Percentiles rank a stretch among this genome's conserved stretches.
Evolutionary conservation across 179 eudicot genomes (phyloP).

Genomic region (Dionaea muscipula): DNA sequence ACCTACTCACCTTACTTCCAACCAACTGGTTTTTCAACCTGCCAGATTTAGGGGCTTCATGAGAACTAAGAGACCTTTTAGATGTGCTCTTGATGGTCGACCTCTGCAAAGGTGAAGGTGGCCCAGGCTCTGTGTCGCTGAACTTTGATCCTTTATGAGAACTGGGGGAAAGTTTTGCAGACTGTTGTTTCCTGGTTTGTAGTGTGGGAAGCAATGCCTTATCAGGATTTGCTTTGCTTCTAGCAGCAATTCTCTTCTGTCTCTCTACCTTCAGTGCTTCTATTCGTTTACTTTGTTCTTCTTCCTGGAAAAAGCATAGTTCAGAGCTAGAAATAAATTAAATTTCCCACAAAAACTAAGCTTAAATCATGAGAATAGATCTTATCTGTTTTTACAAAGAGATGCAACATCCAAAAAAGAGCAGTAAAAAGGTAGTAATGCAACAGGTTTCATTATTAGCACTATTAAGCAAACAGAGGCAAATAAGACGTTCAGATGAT

Average conservation of each 20-base stretch:
- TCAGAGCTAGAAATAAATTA: no score
- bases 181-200: conserved; percentile 33
- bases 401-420: neutral
- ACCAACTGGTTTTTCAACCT: conserved; percentile 25
- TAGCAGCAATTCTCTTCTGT: conserved; percentile 86
- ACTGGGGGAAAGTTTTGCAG: conserved; percentile 49
- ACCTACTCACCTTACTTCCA: conserved; percentile 55
- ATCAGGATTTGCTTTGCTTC: conserved; percentile 35
- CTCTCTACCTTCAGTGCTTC: conserved; percentile 77
- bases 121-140: conserved; percentile 80
- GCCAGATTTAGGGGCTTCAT: conserved; percentile 38
- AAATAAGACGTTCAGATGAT: neutral
- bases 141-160: conserved; percentile 76
- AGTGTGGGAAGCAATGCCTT: conserved; percentile 32
- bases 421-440: neutral
- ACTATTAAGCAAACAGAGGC: neutral
- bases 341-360: no score
- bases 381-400: neutral
- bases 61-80: conserved; percentile 32
- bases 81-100: conserved; percentile 53
- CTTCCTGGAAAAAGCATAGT: conserved; percentile 44
- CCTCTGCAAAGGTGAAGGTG: conserved; percentile 87
- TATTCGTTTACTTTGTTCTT: conserved; percentile 59
- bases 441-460: neutral
- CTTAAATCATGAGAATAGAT: no score